Percentiles rank a stretch among this genome's conserved stretches.
Evolutionary conservation across 495 filamentous ascomycete species (phyloP).

Genomic region (Aspergillus funiculosus): DNA sequence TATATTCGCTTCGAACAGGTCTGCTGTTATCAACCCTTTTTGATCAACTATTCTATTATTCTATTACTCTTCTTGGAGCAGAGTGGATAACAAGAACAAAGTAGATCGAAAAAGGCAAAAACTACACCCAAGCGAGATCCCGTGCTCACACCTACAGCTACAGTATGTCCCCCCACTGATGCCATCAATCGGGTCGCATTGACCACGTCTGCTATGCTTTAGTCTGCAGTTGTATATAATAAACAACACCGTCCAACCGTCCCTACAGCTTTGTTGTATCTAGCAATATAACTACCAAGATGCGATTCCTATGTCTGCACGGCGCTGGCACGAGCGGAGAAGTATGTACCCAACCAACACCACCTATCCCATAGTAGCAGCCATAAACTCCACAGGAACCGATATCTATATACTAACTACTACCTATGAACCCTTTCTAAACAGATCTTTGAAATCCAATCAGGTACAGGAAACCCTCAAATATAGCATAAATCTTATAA

Average conservation of each 20-base stretch:
- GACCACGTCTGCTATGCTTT: too few species aligned
- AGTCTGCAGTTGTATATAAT: too few species aligned
- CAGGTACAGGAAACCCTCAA: constrained; percentile 17
- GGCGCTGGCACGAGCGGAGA: constrained; percentile 34
- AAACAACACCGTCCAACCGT: too few species aligned
- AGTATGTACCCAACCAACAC: constrained; percentile 17
- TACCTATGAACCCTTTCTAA: background rate
- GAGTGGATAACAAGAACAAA: too few species aligned
- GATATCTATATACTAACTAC: background rate
- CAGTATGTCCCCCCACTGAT: background rate
- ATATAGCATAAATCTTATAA: background rate
- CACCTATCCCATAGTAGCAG: too few species aligned
- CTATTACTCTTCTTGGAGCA: too few species aligned
- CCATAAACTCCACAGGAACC: too few species aligned
- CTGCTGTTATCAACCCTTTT: too few species aligned
- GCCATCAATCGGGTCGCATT: too few species aligned
- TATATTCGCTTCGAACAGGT: background rate
- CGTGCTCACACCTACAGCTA: constrained; percentile 59
- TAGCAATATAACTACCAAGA: constrained; percentile 15
- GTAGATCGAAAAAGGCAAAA: too few species aligned
- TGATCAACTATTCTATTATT: too few species aligned
- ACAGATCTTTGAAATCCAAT: constrained; percentile 41
- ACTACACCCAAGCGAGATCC: constrained; percentile 13
- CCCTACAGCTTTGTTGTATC: too few species aligned
- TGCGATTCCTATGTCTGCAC: constrained; percentile 40